A percentile compares a stretch with the other conserved stretches of the same genome.
Conservation (phyloP, 2,329 filamentous ascomycete species). For the Westerdykella aurantiaca region DNA sequence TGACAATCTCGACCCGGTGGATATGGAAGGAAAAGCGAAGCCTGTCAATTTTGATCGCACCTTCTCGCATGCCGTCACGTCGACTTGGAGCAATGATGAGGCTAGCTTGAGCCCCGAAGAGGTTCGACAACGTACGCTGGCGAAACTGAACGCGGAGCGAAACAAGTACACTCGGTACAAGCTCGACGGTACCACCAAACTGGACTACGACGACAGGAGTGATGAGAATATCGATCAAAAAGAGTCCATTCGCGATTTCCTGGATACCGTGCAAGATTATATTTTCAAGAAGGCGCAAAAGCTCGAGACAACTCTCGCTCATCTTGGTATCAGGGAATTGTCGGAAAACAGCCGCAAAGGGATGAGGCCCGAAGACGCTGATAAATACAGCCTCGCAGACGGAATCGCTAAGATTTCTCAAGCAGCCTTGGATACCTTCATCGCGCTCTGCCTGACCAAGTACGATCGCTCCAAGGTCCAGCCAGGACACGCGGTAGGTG, state of each 20-base stretch:
- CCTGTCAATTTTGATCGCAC: conserved; percentile 90
- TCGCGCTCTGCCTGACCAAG: conserved; percentile 77
- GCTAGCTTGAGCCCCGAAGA: conserved; percentile 66
- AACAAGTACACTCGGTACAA: conserved; percentile 43
- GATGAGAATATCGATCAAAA: conserved; percentile 52
- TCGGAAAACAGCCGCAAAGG: conserved; percentile 4
- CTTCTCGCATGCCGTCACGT: conserved; percentile 72
- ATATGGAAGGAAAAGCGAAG: conserved; percentile 92
- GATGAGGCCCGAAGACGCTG: conserved; percentile 29
- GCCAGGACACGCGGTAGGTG: conserved; percentile 91
- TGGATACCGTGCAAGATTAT: conserved; percentile 70
- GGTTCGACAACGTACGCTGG: conserved; percentile 62
- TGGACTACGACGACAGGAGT: conserved; percentile 65
- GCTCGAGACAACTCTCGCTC: conserved; percentile 46
- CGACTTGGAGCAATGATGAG: conserved; percentile 74
- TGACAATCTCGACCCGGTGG: conserved; percentile 89
- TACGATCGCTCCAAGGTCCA: conserved; percentile 89
- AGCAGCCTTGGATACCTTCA: conserved; percentile 67
- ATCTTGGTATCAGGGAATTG: conserved; percentile 20
- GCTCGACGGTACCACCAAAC: conserved; percentile 35
- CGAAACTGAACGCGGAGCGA: conserved; percentile 63
- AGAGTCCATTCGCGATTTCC: conserved; percentile 77
- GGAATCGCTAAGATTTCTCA: conserved; percentile 79
- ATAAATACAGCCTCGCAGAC: conserved; percentile 45
- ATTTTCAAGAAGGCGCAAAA: conserved; percentile 59